These are phyloP conservation scores for Fusarium dlaminii DNA, from an alignment of 2,329 filamentous ascomycete species.

Conservation along the genomic window DNA sequence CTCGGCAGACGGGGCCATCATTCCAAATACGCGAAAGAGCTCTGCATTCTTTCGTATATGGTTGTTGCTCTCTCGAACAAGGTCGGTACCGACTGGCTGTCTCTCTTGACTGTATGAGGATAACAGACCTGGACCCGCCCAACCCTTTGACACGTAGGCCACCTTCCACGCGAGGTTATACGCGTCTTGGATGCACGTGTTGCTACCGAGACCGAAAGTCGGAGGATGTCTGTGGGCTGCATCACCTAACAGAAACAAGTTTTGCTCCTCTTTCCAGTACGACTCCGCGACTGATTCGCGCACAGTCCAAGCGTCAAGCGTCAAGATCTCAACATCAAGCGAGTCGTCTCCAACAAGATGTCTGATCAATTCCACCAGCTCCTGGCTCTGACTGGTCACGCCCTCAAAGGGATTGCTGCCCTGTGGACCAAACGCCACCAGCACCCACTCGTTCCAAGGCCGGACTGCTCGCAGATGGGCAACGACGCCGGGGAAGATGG, in stretches of 20 bases:
- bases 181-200: not conserved
- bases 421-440: not conserved
- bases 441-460: not conserved
- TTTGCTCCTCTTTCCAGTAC: rapidly evolving
- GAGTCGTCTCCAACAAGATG: rapidly evolving
- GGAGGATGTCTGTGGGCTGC: not conserved
- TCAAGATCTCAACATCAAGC: not conserved
- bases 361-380: not conserved
- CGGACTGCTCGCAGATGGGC: not conserved
- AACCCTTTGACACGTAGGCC: rapidly evolving
- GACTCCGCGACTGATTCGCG: not conserved
- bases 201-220: not conserved
- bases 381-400: not conserved
- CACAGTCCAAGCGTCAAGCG: not conserved
- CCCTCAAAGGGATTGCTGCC: rapidly evolving
- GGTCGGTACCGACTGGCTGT: not conserved
- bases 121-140: not conserved
- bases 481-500: not conserved
- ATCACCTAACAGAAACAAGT: not conserved
- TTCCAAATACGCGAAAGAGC: not conserved
- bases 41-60: not conserved
- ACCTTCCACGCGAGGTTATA: not conserved
- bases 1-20: not conserved
- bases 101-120: not conserved
- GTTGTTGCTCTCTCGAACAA: not conserved